Evolutionary conservation across 2,329 filamentous ascomycete species (phyloP), one percentile per base, ranked within the genome.

Genomic region (Exophiala alcalophila): DNA sequence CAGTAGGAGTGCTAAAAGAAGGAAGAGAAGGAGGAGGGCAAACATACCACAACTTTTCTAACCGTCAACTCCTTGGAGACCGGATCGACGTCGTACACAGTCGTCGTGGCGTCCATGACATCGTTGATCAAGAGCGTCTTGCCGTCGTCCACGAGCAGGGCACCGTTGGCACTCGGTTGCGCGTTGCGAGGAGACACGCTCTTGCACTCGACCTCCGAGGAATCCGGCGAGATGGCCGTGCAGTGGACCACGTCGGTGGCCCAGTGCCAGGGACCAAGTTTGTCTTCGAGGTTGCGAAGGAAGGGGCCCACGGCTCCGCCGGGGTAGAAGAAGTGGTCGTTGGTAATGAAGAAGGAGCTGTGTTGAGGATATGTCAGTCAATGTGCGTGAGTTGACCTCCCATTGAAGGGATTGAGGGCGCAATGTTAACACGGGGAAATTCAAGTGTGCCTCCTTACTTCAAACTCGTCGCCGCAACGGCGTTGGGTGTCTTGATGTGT

Each of bases 341-440:
- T 50, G 12, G 47, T 47, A 39, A 50, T 50, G 39, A 47, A 50
- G 27, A 50, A 50, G 18, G 47, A 50, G 24, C 39, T 47, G 24
- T n/a, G n/a, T 24, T 6, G 25, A 14, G 2, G 10, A 11, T 36
- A 8, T n/a, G 34, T 27, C n/a, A 27, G 21, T 5, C 16, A 23
- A n/a, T n/a, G 33, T 12, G n/a, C 11, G 23, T 3, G 3, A 39
- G 15, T 2, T n/a, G 11, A 4, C 7, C 28, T 31, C 8, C 15
- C 8, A 2, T 7, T n/a, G 33, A 21, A 21, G 8, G 10, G 2
- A 11, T 6, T 23, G 4, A 39, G 15, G 7, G 23, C 12, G 12
- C 2, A 12, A 18, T 9, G 25, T 29, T 2, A 7, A 20, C 16
- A 18, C n/a, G n/a, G 15, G 18, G 20, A 9, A 34, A 23, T 7